phyloP scores from a whole-genome alignment of 495 filamentous ascomycete species.

The Aspergillus steynii region DNA sequence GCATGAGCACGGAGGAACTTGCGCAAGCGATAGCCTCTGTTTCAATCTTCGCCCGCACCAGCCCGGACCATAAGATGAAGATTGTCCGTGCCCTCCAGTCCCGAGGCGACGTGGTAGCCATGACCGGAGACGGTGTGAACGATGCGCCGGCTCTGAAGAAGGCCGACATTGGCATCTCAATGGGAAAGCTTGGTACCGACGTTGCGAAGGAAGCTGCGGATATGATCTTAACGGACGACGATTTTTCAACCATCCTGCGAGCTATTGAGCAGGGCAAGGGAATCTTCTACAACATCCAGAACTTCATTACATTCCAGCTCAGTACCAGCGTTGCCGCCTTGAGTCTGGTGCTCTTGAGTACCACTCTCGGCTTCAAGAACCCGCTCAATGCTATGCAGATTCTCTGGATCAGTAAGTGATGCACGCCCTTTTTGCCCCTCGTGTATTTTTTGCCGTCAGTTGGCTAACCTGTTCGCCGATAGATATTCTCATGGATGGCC shows the following conservation, averaged over 20 bases:
- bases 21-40: constrained; percentile 80
- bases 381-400: constrained; percentile 99
- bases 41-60: constrained; percentile 93
- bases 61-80: constrained; percentile 96
- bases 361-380: constrained; percentile 86
- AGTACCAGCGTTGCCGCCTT: constrained; percentile 95
- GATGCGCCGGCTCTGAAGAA: constrained; percentile 96
- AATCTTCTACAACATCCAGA: constrained; percentile 99
- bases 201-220: constrained; percentile 99
- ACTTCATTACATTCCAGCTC: constrained; percentile 97
- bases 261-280: constrained; percentile 99
- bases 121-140: constrained; percentile 98
- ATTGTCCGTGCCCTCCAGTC: constrained; percentile 89
- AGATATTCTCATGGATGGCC: constrained; percentile 99
- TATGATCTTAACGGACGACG: constrained; percentile 98
- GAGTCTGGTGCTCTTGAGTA: constrained; percentile 87
- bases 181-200: constrained; percentile 93
- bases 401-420: constrained; percentile 90
- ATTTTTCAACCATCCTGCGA: constrained; percentile 94
- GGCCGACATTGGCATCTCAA: constrained; percentile 96
- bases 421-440: background rate
- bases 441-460: background rate
- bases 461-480: constrained; percentile 28
- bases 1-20: constrained; percentile 82
- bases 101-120: constrained; percentile 94